Base-by-base conservation (phyloP, 768 basidiomycete genomes). In the Rhizopogon vinicolor region DNA sequence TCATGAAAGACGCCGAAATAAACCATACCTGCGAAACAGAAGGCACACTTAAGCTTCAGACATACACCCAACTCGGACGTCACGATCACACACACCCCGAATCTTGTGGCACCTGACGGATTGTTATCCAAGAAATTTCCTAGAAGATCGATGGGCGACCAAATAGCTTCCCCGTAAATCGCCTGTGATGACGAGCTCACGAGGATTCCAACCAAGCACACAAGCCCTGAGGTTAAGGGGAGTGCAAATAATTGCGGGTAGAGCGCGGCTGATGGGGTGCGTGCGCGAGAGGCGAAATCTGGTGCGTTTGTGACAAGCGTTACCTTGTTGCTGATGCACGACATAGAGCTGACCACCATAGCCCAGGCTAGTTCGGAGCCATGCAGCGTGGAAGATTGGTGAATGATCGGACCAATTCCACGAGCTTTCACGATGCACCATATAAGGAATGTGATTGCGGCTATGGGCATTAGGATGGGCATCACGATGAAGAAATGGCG, bases 401-500 rank as follows among this genome's bases (percentile, higher is more conserved):
- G 78, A 52, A 93, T 72, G 58, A 92, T 85, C 16, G 87, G 85
- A 0, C 89, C 89, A 7, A 90, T 82, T 33, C 91, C 91, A 51
- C 83, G 80, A 0, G 89, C 89, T 62, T 86, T 88, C 49, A 82
- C 76, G 63, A 91, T 84, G 59, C 84, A 85, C 87, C 90, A 89
- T 59, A 87, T 74, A 72, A 91, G 86, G 74, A 89, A 90, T 3
- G 76, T 75, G 51, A 88, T 77, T 35, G 84, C 88, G 12, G 86
- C 87, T 44, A 77, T 77, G 1, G 89, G 89, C 3, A 83, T 83
- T 37, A 92, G 74, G 59, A 89, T 75, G 3, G 87, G 84, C 68
- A 93, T 93, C 62, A 86, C 63, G 4, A 86, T 86, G 76, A 93
- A 93, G 54, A 93, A 77, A 67, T 90, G 87, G 42, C 86, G 86